phyloP scores from a whole-genome alignment of 306 rosid genomes.

The Fragaria vesca region DNA sequence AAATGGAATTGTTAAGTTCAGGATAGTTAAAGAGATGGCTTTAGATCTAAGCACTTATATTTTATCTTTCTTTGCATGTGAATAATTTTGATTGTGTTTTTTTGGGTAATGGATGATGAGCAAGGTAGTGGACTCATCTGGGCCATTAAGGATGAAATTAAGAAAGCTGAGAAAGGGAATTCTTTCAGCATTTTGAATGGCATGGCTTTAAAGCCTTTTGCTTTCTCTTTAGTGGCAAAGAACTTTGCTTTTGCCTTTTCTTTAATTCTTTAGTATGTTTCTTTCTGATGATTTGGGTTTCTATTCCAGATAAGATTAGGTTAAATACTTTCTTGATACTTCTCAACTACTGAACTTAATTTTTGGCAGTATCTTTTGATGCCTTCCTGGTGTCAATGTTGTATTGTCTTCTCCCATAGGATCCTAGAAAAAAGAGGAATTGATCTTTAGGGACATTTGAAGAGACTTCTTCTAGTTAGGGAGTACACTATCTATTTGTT shows the following conservation, averaged over 20 bases:
- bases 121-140: conserved; percentile 7
- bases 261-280: conserved; percentile 10
- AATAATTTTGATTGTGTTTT: not conserved
- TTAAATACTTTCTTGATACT: not conserved
- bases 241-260: conserved; percentile 35
- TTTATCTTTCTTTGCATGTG: not conserved
- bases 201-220: conserved; percentile 24
- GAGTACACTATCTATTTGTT: no score
- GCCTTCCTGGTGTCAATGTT: conserved; percentile 1
- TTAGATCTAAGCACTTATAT: conserved; percentile 3
- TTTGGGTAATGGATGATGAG: not conserved
- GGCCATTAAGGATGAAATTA: conserved; percentile 13
- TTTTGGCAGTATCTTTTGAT: conserved; percentile 12
- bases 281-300: conserved; percentile 6
- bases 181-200: conserved; percentile 33
- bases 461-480: not conserved
- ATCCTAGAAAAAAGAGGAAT: not conserved
- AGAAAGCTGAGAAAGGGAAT: conserved; percentile 22
- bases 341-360: conserved; percentile 20
- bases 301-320: conserved; percentile 6
- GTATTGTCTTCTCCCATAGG: not conserved
- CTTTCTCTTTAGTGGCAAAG: conserved; percentile 32
- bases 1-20: not conserved
- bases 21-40: not conserved
- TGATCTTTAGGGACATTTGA: conserved; percentile 7